Evolutionary conservation across 129 eudicot genomes (phyloP), one percentile per base, ranked within the genome.

Genomic region (Pseudognaphalium luteoalbum): DNA sequence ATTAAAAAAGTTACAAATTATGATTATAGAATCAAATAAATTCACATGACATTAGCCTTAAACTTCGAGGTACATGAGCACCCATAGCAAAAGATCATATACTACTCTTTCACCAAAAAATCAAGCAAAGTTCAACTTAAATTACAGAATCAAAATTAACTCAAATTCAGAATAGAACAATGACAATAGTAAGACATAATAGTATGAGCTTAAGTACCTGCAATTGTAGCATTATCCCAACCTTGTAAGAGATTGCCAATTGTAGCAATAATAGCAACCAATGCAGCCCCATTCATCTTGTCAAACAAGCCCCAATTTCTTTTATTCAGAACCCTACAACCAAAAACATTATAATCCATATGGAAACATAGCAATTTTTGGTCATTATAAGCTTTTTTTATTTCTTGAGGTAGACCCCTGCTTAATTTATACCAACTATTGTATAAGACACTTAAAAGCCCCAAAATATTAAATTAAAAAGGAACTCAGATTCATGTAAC

Each of bases 221-320:
- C 96, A 82, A 89, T 89, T 54, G 89, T 82, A 41, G 96, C 96
- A 87, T 89, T 89, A 83, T 89, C 96, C 91, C 96, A 89, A 30
- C 96, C 96, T 76, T 89, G 96, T 71, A 89, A 83, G 29, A 89
- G 74, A 82, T 89, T 89, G 57, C 96, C 96, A 75, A 89, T 85
- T 63, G 96, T 76, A 29, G 92, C 96, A 74, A 86, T 83, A 72
- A 89, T 74, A 41, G 96, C 96, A 78, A 89, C 96, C 68, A 82
- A 65, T 16, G 83, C 96, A 78, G 96, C 96, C 22, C 88, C 89
- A 59, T 87, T 85, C 96, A 89, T 89, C 75, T 76, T 83, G 63
- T 75, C 28, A 7, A 56, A 68, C 73, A 69, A 62, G 9, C 66
- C 30, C 39, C 25, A 68, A 66, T 62, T 54, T 28, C 16, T 65